These are phyloP conservation scores for Macrolepiota dolichaula DNA, from an alignment of 768 basidiomycete species.

Conservation along the genomic window DNA sequence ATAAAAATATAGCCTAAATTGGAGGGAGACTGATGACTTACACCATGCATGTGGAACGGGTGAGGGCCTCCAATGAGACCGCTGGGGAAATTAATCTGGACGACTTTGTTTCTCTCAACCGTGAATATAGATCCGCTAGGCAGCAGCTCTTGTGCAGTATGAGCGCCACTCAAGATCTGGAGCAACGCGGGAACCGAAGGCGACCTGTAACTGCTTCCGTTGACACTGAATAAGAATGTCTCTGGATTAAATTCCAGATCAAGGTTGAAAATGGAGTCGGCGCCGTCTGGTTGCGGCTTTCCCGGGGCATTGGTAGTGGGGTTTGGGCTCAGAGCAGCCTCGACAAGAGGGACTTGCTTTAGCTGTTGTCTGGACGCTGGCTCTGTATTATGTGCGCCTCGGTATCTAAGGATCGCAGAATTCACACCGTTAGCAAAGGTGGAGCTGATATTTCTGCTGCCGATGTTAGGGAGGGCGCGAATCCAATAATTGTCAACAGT, in stretches of 20 bases:
- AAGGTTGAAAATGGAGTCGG: slow-evolving; percentile 25
- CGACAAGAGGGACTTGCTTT: not conserved
- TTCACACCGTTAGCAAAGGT: slow-evolving; percentile 17
- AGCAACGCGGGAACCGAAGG: slow-evolving; percentile 35
- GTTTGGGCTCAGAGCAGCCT: not conserved
- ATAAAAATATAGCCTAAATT: not conserved
- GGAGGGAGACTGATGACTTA: slow-evolving; percentile 18
- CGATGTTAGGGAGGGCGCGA: slow-evolving; percentile 23
- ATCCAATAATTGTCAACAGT: slow-evolving; percentile 36
- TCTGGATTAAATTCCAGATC: slow-evolving; percentile 10
- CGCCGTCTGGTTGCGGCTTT: slow-evolving; percentile 25
- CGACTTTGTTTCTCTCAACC: slow-evolving; percentile 42
- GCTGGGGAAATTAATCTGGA: slow-evolving; percentile 43
- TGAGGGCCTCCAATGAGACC: slow-evolving; percentile 25
- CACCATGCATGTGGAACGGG: slow-evolving; percentile 46
- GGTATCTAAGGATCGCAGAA: slow-evolving; percentile 25
- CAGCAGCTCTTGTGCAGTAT: slow-evolving; percentile 33
- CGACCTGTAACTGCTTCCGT: slow-evolving; percentile 20
- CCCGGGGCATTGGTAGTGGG: slow-evolving; percentile 21
- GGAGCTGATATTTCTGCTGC: slow-evolving; percentile 3
- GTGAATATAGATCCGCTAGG: slow-evolving; percentile 38
- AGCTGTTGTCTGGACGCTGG: slow-evolving; percentile 23
- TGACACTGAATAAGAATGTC: slow-evolving; percentile 31
- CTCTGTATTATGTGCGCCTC: slow-evolving; percentile 28
- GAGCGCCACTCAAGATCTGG: slow-evolving; percentile 36